Evolutionary conservation across 129 eudicot genomes (phyloP).

Genomic region (Centrapalus pauciflorus): DNA sequence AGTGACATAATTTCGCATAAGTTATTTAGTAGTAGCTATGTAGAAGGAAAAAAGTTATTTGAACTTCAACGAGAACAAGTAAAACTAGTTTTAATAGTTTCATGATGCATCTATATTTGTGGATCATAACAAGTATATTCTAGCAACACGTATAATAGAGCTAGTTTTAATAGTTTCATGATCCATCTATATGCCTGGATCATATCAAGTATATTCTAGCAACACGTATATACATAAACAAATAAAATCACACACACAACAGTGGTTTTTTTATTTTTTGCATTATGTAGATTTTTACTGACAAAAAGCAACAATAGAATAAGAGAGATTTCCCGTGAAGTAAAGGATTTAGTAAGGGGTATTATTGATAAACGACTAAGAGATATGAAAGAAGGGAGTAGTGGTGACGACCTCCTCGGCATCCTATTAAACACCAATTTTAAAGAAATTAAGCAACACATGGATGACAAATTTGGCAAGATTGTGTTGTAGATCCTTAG

Average conservation of each 20-base stretch:
- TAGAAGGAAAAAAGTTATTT: constrained; percentile 22
- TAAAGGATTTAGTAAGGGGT: not conserved
- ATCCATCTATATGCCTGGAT: constrained; percentile 26
- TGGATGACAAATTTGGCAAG: constrained; percentile 27
- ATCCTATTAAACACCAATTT: constrained; percentile 19
- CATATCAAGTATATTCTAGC: not conserved
- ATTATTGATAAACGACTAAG: constrained; percentile 16
- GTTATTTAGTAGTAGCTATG: constrained; percentile 18
- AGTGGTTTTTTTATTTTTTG: not conserved
- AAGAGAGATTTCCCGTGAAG: constrained; percentile 4
- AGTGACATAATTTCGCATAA: constrained; percentile 27
- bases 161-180: not conserved
- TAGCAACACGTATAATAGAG: not conserved
- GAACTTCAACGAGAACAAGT: constrained; percentile 25
- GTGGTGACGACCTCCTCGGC: constrained; percentile 23
- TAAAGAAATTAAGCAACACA: constrained; percentile 17
- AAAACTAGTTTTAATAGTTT: not conserved
- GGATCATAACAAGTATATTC: constrained; percentile 15
- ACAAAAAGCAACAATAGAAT: constrained; percentile 28
- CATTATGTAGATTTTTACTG: constrained; percentile 11
- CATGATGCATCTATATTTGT: constrained; percentile 16
- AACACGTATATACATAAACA: not conserved
- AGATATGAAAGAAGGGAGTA: not conserved
- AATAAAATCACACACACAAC: too few species aligned
- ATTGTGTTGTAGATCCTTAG: constrained; percentile 19